Conservation (phyloP, 257 asterid species). For the Solanum sejunctum region DNA sequence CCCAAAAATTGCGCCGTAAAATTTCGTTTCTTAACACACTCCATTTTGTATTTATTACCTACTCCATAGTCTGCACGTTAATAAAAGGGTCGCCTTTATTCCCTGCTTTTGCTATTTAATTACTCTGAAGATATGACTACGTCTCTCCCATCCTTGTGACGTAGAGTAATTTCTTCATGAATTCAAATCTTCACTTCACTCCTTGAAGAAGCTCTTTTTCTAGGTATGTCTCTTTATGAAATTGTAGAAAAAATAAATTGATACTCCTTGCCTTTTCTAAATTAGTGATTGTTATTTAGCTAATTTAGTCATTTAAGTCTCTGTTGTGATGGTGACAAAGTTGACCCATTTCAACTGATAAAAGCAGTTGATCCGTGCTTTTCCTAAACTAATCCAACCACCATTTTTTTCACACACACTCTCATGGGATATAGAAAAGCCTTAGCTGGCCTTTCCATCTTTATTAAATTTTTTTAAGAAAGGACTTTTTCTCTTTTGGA, state of each 20-base stretch:
- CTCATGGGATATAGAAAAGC: not conserved
- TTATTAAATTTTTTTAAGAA: not conserved
- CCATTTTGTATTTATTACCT: not conserved
- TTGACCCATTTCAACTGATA: not conserved
- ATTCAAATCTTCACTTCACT: not conserved
- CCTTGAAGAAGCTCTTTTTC: not conserved
- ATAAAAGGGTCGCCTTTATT: not conserved
- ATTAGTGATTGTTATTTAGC: not conserved
- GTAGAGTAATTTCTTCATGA: not conserved
- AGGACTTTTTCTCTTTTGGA: not conserved
- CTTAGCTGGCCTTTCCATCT: not conserved
- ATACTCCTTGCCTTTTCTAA: not conserved
- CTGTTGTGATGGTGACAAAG: not conserved
- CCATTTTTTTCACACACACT: not conserved
- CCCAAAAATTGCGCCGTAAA: constrained; percentile 29
- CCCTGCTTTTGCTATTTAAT: not conserved
- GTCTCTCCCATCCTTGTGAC: not conserved
- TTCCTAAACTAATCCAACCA: not conserved
- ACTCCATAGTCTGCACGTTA: not conserved
- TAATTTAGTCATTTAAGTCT: not conserved
- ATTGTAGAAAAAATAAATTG: not conserved
- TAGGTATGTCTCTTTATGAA: not conserved
- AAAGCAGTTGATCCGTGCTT: not conserved
- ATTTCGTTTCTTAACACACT: not conserved
- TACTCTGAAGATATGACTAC: not conserved